A percentile compares a stretch with the other conserved stretches of the same genome.
These are phyloP conservation scores for Conringia planisiliqua DNA, from an alignment of 345 rosid species.

Conservation along the genomic window DNA sequence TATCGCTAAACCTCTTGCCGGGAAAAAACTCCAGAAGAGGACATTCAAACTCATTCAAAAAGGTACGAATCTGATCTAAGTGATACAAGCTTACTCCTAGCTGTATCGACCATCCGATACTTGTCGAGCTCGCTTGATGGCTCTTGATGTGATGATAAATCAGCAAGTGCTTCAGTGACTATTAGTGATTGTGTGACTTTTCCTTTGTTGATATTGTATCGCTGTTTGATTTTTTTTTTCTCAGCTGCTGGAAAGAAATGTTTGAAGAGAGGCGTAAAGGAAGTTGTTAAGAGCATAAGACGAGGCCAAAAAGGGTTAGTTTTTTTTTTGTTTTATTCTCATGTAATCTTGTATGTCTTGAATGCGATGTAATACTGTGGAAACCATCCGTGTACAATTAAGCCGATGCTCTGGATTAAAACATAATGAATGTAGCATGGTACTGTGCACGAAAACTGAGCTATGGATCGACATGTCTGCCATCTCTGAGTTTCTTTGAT, in stretches of 20 bases:
- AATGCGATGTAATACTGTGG: background rate
- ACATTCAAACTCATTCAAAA: slow-evolving; percentile 85
- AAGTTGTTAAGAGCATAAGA: slow-evolving; percentile 89
- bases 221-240: background rate
- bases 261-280: slow-evolving; percentile 97
- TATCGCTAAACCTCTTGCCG: slow-evolving; percentile 89
- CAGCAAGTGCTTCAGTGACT: too few relatives aligned
- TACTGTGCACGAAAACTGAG: slow-evolving; percentile 46
- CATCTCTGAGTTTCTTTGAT: slow-evolving; percentile 35
- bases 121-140: background rate
- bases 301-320: slow-evolving; percentile 87
- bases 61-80: slow-evolving; percentile 39
- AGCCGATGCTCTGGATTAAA: slow-evolving; percentile 55
- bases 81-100: background rate
- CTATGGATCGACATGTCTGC: slow-evolving; percentile 31
- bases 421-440: slow-evolving; percentile 54
- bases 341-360: background rate
- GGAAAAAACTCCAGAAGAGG: slow-evolving; percentile 79
- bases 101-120: background rate
- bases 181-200: too few relatives aligned
- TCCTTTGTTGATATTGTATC: background rate
- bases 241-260: slow-evolving; percentile 87
- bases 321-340: background rate
- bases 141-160: background rate
- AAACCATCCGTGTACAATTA: slow-evolving; percentile 32